phyloP scores from a whole-genome alignment of 73 alveolate genomes.

The Paramecium tetraurelia region DNA sequence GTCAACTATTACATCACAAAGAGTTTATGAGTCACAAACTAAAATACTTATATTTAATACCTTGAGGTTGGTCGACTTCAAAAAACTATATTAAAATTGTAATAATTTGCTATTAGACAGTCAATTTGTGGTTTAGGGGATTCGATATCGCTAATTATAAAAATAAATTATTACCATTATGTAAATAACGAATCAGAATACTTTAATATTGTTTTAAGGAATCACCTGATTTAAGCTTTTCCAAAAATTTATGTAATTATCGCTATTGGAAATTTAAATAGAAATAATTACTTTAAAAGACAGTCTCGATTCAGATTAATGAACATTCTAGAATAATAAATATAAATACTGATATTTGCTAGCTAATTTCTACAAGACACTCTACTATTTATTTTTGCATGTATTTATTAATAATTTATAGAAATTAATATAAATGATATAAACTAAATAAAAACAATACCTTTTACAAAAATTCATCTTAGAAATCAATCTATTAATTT shows the following conservation, averaged over 20 bases:
- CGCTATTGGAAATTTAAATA: background rate
- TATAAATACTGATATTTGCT: background rate
- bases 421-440: background rate
- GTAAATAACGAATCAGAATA: background rate
- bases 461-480: background rate
- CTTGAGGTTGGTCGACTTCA: background rate
- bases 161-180: background rate
- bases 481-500: background rate
- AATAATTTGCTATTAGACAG: background rate
- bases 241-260: conserved; percentile 1
- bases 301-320: background rate
- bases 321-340: background rate
- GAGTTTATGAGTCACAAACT: background rate
- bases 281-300: background rate
- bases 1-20: background rate
- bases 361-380: background rate
- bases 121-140: background rate
- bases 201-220: background rate
- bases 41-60: background rate
- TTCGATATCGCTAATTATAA: background rate
- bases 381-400: background rate
- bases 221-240: background rate
- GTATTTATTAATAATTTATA: background rate
- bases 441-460: background rate
- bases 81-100: background rate